These are phyloP conservation scores for Magnusiomyces fungicola DNA, from an alignment of 1,139 yeast species.

Conservation along the genomic window DNA sequence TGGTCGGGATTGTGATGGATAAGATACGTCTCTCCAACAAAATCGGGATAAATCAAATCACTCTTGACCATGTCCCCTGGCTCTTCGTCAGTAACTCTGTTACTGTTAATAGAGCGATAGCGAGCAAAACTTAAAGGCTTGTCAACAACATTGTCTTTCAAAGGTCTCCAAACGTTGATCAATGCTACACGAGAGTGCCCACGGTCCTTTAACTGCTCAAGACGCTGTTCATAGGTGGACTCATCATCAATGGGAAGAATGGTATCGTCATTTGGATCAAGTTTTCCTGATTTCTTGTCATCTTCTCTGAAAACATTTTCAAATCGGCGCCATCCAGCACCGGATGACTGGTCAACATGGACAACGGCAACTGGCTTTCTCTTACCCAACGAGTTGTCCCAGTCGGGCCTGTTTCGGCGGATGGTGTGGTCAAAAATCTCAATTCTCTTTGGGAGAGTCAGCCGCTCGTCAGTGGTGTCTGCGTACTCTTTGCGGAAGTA, in stretches of 20 bases:
- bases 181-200: conserved; percentile 21
- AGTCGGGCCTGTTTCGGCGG: conserved; percentile 15
- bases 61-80: conserved; percentile 20
- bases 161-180: conserved; percentile 26
- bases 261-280: conserved; percentile 18
- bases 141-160: conserved; percentile 18
- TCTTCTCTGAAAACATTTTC: too few species aligned
- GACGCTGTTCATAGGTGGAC: too few species aligned
- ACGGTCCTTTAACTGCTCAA: too few species aligned
- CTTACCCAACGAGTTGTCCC: conserved; percentile 11
- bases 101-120: conserved; percentile 13
- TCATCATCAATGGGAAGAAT: too few species aligned
- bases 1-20: conserved; percentile 19
- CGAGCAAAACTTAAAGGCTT: conserved; percentile 23
- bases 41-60: conserved; percentile 19
- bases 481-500: conserved; percentile 9
- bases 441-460: too few species aligned
- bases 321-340: conserved; percentile 21
- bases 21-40: conserved; percentile 22
- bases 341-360: conserved; percentile 25
- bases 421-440: conserved; percentile 24
- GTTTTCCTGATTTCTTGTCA: too few species aligned
- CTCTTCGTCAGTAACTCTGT: too few species aligned
- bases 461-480: too few species aligned
- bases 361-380: conserved; percentile 22